phyloP scores from a whole-genome alignment of 2,329 filamentous ascomycete species.

The Beauveria brongniartii region DNA sequence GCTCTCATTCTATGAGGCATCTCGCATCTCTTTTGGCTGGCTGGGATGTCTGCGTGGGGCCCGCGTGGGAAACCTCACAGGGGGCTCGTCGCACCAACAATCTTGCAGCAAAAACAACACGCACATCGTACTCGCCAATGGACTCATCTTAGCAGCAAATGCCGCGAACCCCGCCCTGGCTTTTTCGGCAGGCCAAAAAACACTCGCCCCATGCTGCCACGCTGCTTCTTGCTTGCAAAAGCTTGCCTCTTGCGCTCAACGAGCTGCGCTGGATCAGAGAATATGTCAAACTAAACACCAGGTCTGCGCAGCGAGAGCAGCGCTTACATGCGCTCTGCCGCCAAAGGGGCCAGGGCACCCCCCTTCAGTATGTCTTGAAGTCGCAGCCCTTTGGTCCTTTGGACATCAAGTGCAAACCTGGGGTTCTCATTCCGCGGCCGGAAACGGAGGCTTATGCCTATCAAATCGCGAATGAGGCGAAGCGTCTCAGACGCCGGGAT shows the following conservation, averaged over 20 bases:
- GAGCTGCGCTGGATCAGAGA: constrained; percentile 68
- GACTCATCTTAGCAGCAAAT: constrained; percentile 27
- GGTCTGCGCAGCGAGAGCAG: constrained; percentile 10
- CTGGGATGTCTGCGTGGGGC: neutral
- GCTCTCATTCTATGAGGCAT: no score
- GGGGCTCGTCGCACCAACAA: neutral
- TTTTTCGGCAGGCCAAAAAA: constrained; percentile 45
- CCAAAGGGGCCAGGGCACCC: constrained; percentile 53
- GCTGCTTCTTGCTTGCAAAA: constrained; percentile 57
- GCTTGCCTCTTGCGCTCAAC: constrained; percentile 53
- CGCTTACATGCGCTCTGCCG: constrained; percentile 35
- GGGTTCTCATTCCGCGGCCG: constrained; percentile 78
- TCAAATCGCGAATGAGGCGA: constrained; percentile 43
- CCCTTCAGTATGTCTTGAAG: constrained; percentile 84
- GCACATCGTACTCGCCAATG: neutral
- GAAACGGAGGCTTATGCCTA: constrained; percentile 65
- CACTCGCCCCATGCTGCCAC: constrained; percentile 48
- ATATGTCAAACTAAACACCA: constrained; percentile 36
- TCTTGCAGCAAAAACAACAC: constrained; percentile 7
- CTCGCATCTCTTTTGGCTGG: neutral
- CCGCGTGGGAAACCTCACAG: neutral
- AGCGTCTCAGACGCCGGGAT: constrained; percentile 2
- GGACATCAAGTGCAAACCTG: constrained; percentile 65
- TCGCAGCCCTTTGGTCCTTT: constrained; percentile 81
- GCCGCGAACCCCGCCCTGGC: constrained; percentile 54